Percentiles rank a stretch among this genome's conserved stretches.
phyloP scores from a whole-genome alignment of 352 stramenopile species.

The Aphanomyces cochlioides region DNA sequence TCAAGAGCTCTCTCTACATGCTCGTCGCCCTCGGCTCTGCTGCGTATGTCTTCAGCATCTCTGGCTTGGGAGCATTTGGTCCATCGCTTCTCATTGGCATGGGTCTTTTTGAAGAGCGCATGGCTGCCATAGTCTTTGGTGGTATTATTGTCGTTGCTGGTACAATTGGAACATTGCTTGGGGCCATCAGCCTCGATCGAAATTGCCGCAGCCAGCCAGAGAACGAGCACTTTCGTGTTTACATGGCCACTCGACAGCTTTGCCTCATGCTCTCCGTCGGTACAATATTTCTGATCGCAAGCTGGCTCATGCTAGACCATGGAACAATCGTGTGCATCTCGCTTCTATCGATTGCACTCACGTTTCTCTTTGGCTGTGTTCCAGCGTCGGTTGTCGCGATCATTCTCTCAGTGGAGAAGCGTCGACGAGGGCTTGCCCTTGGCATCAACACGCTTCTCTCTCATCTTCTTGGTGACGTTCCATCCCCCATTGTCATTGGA shows the following conservation, averaged over 20 bases:
- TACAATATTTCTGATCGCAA: conserved; percentile 45
- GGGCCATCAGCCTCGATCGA: conserved; percentile 70
- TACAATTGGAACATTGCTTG: conserved; percentile 84
- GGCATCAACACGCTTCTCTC: conserved; percentile 89
- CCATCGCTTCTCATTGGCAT: conserved; percentile 86
- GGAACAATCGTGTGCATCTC: conserved; percentile 55
- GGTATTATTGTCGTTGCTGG: conserved; percentile 74
- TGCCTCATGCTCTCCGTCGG: conserved; percentile 55
- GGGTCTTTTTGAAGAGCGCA: conserved; percentile 81
- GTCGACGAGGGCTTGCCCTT: conserved; percentile 88
- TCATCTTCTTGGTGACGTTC: conserved; percentile 92
- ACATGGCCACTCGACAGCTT: conserved; percentile 57
- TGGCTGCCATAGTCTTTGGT: conserved; percentile 85
- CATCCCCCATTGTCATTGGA: conserved; percentile 90
- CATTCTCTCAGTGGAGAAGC: conserved; percentile 87
- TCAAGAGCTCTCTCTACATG: conserved; percentile 68
- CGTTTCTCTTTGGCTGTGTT: conserved; percentile 31
- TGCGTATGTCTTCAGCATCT: conserved; percentile 84
- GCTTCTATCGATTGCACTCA: conserved; percentile 61
- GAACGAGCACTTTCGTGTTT: conserved; percentile 44
- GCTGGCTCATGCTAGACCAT: conserved; percentile 47
- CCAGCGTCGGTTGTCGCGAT: conserved; percentile 83
- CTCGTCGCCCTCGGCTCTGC: conserved; percentile 80
- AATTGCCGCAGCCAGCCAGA: conserved; percentile 41
- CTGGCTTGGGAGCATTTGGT: conserved; percentile 82